phyloP scores from a whole-genome alignment of 768 basidiomycete genomes.

The Tulasnella sp. region DNA sequence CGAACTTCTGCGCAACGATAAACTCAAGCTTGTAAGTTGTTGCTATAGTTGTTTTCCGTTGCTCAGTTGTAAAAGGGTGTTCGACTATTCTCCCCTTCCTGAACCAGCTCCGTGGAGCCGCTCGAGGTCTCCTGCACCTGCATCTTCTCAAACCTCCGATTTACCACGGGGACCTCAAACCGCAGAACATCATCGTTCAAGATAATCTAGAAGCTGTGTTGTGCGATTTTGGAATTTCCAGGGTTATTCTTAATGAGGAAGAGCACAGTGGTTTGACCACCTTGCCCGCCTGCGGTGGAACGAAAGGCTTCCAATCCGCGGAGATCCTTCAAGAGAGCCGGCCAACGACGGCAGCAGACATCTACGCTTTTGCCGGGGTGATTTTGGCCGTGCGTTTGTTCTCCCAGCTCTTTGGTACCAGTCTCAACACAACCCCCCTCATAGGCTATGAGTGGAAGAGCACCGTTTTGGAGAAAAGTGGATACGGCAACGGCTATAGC shows the following conservation, averaged over 20 bases:
- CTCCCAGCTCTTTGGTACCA: too few species aligned
- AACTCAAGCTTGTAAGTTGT: background rate
- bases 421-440: too few species aligned
- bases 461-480: too few species aligned
- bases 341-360: background rate
- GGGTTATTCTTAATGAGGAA: background rate
- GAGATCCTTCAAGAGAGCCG: background rate
- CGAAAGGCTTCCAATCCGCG: background rate
- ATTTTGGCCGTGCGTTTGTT: background rate
- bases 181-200: background rate
- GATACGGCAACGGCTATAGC: too few species aligned
- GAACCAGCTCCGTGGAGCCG: background rate
- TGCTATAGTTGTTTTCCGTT: background rate
- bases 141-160: background rate
- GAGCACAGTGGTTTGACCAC: background rate
- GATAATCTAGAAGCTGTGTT: background rate
- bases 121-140: background rate
- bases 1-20: background rate
- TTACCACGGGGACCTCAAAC: background rate
- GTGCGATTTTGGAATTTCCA: background rate
- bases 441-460: too few species aligned
- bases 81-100: background rate
- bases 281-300: background rate
- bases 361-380: constrained; percentile 11
- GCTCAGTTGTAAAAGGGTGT: background rate